phyloP scores from a whole-genome alignment of 2,329 filamentous ascomycete species.

The Cytospora chrysosperma region DNA sequence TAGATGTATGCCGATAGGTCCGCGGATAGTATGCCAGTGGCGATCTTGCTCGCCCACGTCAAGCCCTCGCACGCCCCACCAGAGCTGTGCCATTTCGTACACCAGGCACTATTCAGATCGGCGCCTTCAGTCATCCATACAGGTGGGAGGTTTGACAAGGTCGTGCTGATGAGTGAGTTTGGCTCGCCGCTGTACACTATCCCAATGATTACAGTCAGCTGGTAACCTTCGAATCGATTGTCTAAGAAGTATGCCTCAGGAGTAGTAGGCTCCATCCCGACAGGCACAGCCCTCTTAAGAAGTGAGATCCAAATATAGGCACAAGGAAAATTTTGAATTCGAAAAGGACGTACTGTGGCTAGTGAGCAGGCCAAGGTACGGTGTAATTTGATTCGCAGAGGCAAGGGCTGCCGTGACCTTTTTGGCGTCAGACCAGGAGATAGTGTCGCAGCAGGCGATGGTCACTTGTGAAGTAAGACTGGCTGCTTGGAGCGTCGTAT shows the following conservation, averaged over 20 bases:
- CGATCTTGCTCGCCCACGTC: conserved; percentile 48
- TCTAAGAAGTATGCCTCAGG: too few species aligned
- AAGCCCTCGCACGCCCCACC: conserved; percentile 45
- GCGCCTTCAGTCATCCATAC: conserved; percentile 49
- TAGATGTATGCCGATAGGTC: conserved; percentile 48
- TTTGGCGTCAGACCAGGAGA: conserved; percentile 38
- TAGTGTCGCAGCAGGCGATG: conserved; percentile 40
- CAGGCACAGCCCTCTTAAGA: too few species aligned
- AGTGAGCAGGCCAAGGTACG: conserved; percentile 37
- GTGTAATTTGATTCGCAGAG: conserved; percentile 8
- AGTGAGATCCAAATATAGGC: too few species aligned
- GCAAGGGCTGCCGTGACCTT: conserved; percentile 9
- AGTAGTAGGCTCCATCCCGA: too few species aligned
- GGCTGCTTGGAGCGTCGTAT: conserved; percentile 37
- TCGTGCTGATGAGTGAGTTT: conserved; percentile 40
- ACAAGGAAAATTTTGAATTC: too few species aligned
- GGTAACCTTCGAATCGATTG: too few species aligned
- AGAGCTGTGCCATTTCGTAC: conserved; percentile 41
- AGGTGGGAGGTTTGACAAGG: conserved; percentile 31
- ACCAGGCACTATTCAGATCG: conserved; percentile 41
- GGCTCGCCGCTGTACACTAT: conserved; percentile 43
- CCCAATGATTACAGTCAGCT: too few species aligned
- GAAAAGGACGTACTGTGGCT: too few species aligned
- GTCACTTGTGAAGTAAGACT: conserved; percentile 33
- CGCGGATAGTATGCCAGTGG: conserved; percentile 41